phyloP scores from a whole-genome alignment of 2,329 filamentous ascomycete genomes.

The Diplodia intermedia region DNA sequence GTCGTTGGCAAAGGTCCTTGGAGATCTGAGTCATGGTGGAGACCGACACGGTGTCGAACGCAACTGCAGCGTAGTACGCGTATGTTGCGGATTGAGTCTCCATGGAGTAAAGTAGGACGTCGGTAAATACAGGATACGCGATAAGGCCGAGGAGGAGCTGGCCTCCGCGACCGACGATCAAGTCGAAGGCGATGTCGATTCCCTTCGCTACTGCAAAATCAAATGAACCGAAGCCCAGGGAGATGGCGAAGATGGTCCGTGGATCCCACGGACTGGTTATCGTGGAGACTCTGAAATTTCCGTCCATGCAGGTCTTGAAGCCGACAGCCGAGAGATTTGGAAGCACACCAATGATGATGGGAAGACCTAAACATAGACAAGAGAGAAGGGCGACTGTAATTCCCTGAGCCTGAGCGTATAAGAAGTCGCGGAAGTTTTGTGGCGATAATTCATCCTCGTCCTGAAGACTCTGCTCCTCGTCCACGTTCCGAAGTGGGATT shows the following conservation, averaged over 20 bases:
- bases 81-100: constrained; percentile 3
- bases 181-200: constrained; percentile 4
- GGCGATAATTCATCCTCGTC: too few relatives aligned
- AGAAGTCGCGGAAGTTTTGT: too few relatives aligned
- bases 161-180: constrained; percentile 5
- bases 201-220: neutral
- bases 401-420: too few relatives aligned
- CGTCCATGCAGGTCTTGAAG: neutral
- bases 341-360: neutral
- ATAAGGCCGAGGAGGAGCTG: neutral
- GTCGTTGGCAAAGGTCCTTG: neutral
- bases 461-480: too few relatives aligned
- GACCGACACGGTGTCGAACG: neutral
- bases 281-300: neutral
- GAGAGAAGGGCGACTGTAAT: too few relatives aligned
- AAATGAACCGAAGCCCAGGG: constrained; percentile 1
- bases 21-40: neutral
- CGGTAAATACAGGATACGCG: neutral
- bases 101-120: neutral
- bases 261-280: neutral
- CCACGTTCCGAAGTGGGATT: too few relatives aligned
- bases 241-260: neutral
- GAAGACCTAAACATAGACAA: neutral
- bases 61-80: neutral
- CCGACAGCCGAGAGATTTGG: neutral